Percentiles rank a stretch among this genome's conserved stretches.
These are phyloP conservation scores for Sclerotinia trifoliorum DNA, from an alignment of 2,329 filamentous ascomycete genomes.

Conservation along the genomic window DNA sequence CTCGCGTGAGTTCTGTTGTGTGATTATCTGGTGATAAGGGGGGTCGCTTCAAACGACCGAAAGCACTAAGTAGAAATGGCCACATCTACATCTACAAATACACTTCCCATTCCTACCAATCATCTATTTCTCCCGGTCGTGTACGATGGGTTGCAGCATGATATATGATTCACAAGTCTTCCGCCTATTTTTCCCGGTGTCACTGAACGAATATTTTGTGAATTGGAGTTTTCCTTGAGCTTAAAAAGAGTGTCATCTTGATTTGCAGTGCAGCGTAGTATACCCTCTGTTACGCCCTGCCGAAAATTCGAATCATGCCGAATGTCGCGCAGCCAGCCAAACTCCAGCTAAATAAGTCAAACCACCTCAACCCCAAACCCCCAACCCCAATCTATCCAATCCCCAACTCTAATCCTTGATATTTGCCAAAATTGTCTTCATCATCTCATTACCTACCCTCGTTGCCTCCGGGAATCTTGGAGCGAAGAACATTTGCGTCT, in stretches of 20 bases:
- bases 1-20: slow-evolving; percentile 13
- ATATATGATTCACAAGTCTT: not conserved
- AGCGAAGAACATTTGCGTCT: slow-evolving; percentile 88
- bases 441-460: slow-evolving; percentile 92
- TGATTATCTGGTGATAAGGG: slow-evolving; percentile 12
- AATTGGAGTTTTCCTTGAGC: not conserved
- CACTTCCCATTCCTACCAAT: slow-evolving; percentile 8
- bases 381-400: not conserved
- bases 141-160: not conserved
- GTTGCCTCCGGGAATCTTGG: slow-evolving; percentile 85
- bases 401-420: slow-evolving; percentile 46
- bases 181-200: not conserved
- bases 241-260: not conserved
- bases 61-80: slow-evolving; percentile 9
- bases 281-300: not conserved
- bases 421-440: slow-evolving; percentile 88
- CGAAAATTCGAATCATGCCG: not conserved
- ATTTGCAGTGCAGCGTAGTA: not conserved
- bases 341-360: not conserved
- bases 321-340: slow-evolving; percentile 1
- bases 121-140: not conserved
- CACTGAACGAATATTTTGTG: not conserved
- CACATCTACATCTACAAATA: slow-evolving; percentile 5
- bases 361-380: not conserved
- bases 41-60: slow-evolving; percentile 9